Evolutionary conservation across 1,284 basidiomycete genomes (phyloP).

Genomic region (Caloboletus firmus): DNA sequence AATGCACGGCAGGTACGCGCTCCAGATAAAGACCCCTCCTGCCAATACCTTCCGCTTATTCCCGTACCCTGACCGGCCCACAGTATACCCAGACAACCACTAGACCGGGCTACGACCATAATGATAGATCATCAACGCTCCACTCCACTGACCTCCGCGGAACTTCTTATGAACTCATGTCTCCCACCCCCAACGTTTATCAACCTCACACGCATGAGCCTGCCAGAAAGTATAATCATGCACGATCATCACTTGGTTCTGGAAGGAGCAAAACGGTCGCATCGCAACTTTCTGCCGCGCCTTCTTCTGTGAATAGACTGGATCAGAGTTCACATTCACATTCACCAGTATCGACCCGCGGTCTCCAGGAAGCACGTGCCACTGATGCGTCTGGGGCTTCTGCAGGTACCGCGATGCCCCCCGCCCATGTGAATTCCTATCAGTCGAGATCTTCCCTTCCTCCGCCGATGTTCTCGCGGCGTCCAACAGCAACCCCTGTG

Average conservation of each 20-base stretch:
- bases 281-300: constrained; percentile 10
- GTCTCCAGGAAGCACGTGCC: constrained; percentile 20
- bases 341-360: constrained; percentile 13
- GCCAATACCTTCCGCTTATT: constrained; percentile 9
- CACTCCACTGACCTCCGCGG: constrained; percentile 28
- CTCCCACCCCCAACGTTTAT: constrained; percentile 17
- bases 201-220: constrained; percentile 17
- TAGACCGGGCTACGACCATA: constrained; percentile 24
- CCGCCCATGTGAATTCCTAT: constrained; percentile 11
- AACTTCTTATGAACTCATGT: constrained; percentile 29
- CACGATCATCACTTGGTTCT: constrained; percentile 27
- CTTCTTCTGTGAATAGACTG: constrained; percentile 13
- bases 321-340: constrained; percentile 20
- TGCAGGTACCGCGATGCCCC: constrained; percentile 8
- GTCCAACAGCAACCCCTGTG: constrained; percentile 43
- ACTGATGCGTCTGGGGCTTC: constrained; percentile 6
- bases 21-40: background rate
- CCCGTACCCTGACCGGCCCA: background rate
- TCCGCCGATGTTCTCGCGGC: constrained; percentile 19
- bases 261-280: constrained; percentile 18
- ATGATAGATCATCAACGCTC: constrained; percentile 21
- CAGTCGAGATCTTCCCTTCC: background rate
- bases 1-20: constrained; percentile 52
- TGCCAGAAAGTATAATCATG: constrained; percentile 7
- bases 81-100: constrained; percentile 27